phyloP scores from a whole-genome alignment of 345 rosid species.

The Populus euphratica region DNA sequence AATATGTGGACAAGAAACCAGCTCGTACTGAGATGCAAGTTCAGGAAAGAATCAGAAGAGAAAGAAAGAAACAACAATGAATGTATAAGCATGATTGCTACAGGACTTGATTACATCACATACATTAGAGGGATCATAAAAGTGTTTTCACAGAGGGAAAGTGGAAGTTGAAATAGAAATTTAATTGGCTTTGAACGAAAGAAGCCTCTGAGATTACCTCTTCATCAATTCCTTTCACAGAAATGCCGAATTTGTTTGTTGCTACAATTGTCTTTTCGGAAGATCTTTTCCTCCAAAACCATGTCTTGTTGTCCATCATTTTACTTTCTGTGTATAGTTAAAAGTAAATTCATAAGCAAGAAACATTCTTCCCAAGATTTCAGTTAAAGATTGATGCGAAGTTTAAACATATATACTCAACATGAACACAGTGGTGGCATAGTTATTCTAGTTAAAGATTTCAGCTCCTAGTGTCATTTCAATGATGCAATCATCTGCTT shows the following conservation, averaged over 20 bases:
- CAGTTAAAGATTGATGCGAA: not conserved
- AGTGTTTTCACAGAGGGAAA: not conserved
- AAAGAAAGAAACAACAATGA: not conserved
- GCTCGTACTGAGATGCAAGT: not conserved
- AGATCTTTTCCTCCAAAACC: conserved; percentile 64
- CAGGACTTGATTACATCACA: not conserved
- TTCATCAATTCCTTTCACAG: conserved; percentile 30
- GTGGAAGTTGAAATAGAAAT: not conserved
- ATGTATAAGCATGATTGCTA: not conserved
- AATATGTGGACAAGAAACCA: not conserved
- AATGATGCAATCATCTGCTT: not conserved
- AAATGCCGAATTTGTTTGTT: conserved; percentile 27
- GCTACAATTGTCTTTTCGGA: conserved; percentile 55
- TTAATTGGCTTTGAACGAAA: not conserved
- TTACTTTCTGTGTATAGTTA: conserved; percentile 7
- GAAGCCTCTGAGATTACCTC: conserved; percentile 35
- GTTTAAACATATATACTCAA: not conserved
- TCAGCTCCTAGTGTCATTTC: not conserved
- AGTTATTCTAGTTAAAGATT: not conserved
- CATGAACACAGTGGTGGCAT: not conserved
- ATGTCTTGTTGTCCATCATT: conserved; percentile 52
- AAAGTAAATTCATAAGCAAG: not conserved
- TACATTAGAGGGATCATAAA: not conserved
- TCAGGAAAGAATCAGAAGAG: not conserved
- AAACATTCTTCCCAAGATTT: not conserved